Base-by-base conservation (phyloP, 495 filamentous ascomycete genomes). In the Penicillium salamii region DNA sequence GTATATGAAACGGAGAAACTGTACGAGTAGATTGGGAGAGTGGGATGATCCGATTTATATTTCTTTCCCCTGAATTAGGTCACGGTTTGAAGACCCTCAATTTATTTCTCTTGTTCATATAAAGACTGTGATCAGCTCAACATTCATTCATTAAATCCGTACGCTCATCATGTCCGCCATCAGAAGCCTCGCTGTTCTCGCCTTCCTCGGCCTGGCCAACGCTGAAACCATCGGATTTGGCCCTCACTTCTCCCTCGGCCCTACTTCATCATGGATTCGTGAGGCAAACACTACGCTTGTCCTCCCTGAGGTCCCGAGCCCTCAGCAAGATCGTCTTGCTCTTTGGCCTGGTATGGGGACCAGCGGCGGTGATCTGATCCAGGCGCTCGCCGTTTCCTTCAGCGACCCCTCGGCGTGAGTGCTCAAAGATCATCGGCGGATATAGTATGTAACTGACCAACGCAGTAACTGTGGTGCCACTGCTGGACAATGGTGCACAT, bases 271-370 rank as follows among this genome's bases (percentile, higher is more conserved):
- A 32, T 68, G 61, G 61, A 68, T 70, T 34, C 60, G 63, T 8
- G 67, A 72, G 32, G 57, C 68, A 1, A 63, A 40, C 9, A 69
- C 68, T 3, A 71, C 68, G 0, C 43, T 71, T 17, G 57, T 69
- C 1, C 51, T 68, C 12, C 65, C 65, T 1, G 49, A 58, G 7
- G 54, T 46, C 7, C 66, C 66, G 2, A 65, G 54, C 14, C 63
- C 63, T 1, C 53, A 58, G 39, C 28, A 54, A 14, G 63, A 65
- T 32, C 61, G 63, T 18, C 59, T 69, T 15, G 66, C 68, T 2
- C 50, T 71, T 8, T 71, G 68, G 68, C 59, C 66, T 3, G 68
- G 68, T 3, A 69, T 71, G 68, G 65, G 65, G 9, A 71, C 66
- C 5, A 66, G 61, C 21, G 58, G 50, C n/a, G 68, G 68, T 23